phyloP scores from a whole-genome alignment of 2,329 filamentous ascomycete genomes.

The Lanzia echinophila region DNA sequence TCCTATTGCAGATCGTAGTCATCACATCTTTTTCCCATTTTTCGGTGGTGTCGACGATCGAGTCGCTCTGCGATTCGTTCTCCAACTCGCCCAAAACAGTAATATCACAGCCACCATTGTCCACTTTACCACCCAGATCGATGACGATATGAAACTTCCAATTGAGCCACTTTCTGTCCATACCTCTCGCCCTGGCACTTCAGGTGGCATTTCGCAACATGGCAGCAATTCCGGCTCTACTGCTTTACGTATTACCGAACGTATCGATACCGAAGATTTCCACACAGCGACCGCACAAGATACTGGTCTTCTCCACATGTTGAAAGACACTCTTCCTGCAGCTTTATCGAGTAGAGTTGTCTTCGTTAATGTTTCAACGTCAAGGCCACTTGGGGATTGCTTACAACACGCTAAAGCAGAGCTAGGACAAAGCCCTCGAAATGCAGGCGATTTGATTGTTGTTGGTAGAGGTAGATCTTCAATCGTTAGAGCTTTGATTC shows the following conservation, averaged over 20 bases:
- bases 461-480: slow-evolving; percentile 43
- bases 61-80: slow-evolving; percentile 69
- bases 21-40: slow-evolving; percentile 83
- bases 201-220: not conserved
- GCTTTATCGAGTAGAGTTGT: slow-evolving; percentile 48
- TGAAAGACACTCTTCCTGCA: slow-evolving; percentile 48
- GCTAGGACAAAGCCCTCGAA: slow-evolving; percentile 53
- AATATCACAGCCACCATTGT: slow-evolving; percentile 73
- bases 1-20: slow-evolving; percentile 59
- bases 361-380: slow-evolving; percentile 46
- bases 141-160: slow-evolving; percentile 17
- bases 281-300: slow-evolving; percentile 24
- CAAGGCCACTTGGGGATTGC: slow-evolving; percentile 32
- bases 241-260: slow-evolving; percentile 17
- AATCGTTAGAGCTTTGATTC: slow-evolving; percentile 14
- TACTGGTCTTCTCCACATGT: slow-evolving; percentile 47
- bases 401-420: slow-evolving; percentile 50
- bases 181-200: not conserved
- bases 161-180: slow-evolving; percentile 10
- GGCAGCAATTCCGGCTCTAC: slow-evolving; percentile 7
- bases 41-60: slow-evolving; percentile 79
- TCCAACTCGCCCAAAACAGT: slow-evolving; percentile 76
- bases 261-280: slow-evolving; percentile 20
- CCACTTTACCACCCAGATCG: slow-evolving; percentile 40
- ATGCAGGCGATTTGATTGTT: slow-evolving; percentile 65